Evolutionary conservation across 192 early-diverging fungal genomes (phyloP).

Genomic region (Coemansia sp.): DNA sequence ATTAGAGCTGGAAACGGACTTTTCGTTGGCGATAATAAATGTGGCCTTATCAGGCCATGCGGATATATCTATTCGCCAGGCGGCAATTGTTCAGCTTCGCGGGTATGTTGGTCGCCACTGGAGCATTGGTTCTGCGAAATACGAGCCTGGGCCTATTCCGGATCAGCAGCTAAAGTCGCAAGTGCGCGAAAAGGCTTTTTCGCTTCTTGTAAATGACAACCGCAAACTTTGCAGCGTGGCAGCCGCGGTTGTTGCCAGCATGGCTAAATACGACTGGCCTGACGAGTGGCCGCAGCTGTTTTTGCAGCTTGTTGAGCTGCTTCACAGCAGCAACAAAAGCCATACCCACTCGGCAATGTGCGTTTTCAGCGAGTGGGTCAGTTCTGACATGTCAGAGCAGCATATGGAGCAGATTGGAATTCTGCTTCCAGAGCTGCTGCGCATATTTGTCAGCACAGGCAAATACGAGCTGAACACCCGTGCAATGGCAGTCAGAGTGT

Average conservation of each 20-base stretch:
- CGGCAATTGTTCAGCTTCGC: conserved; percentile 70
- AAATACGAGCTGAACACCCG: conserved; percentile 54
- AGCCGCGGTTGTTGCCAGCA: conserved; percentile 83
- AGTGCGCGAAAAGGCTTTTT: conserved; percentile 44
- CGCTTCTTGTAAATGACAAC: conserved; percentile 31
- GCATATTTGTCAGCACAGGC: conserved; percentile 64
- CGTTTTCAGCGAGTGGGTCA: conserved; percentile 80
- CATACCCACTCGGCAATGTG: conserved; percentile 88
- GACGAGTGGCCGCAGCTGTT: conserved; percentile 92
- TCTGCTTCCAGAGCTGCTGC: conserved; percentile 80
- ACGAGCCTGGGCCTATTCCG: conserved; percentile 49
- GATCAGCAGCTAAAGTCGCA: conserved; percentile 42
- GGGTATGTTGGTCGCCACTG: conserved; percentile 77
- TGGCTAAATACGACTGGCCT: conserved; percentile 92
- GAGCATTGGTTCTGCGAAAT: conserved; percentile 61
- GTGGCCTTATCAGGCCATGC: conserved; percentile 66
- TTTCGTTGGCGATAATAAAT: conserved; percentile 66
- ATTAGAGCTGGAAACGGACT: conserved; percentile 61
- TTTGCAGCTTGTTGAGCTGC: conserved; percentile 67
- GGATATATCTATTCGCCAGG: conserved; percentile 66
- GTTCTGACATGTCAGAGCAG: conserved; percentile 82
- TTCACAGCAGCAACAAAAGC: conserved; percentile 62
- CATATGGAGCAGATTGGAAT: conserved; percentile 83
- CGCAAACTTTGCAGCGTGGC: conserved; percentile 43
- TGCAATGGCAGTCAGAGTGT: conserved; percentile 76